Conservation (phyloP, 768 basidiomycete species). For the Pleurotus djamor region DNA sequence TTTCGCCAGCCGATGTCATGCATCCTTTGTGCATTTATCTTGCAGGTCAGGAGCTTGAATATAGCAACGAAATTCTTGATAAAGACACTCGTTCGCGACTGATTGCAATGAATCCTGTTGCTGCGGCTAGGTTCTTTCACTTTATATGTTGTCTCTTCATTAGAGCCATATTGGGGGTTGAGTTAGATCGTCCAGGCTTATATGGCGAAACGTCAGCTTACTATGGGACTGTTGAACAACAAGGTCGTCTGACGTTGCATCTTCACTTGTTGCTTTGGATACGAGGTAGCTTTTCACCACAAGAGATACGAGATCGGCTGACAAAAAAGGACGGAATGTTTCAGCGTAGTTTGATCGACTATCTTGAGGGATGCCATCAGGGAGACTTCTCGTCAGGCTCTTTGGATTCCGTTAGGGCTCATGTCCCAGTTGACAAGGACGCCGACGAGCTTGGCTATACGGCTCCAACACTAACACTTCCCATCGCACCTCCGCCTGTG, state of each 20-base stretch:
- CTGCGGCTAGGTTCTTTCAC: slow-evolving; percentile 25
- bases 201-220: slow-evolving; percentile 27
- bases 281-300: slow-evolving; percentile 19
- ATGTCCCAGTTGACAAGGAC: background rate
- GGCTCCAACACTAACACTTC: slow-evolving; percentile 20
- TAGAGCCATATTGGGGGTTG: slow-evolving; percentile 19
- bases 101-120: slow-evolving; percentile 22
- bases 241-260: slow-evolving; percentile 33
- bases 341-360: slow-evolving; percentile 18
- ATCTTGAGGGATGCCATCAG: slow-evolving; percentile 24
- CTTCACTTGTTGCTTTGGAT: slow-evolving; percentile 36
- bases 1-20: slow-evolving; percentile 24
- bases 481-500: slow-evolving; percentile 14
- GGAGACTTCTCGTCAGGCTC: slow-evolving; percentile 27
- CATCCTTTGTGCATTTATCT: slow-evolving; percentile 29
- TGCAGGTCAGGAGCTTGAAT: slow-evolving; percentile 16
- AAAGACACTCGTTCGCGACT: slow-evolving; percentile 10
- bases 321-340: slow-evolving; percentile 20
- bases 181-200: slow-evolving; percentile 14
- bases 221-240: slow-evolving; percentile 31
- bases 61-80: slow-evolving; percentile 5
- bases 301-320: slow-evolving; percentile 27
- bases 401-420: slow-evolving; percentile 11
- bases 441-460: slow-evolving; percentile 1
- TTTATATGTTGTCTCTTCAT: slow-evolving; percentile 19